These are phyloP conservation scores for Sporisorium sorghi DNA, from an alignment of 1,284 basidiomycete genomes.

Conservation along the genomic window DNA sequence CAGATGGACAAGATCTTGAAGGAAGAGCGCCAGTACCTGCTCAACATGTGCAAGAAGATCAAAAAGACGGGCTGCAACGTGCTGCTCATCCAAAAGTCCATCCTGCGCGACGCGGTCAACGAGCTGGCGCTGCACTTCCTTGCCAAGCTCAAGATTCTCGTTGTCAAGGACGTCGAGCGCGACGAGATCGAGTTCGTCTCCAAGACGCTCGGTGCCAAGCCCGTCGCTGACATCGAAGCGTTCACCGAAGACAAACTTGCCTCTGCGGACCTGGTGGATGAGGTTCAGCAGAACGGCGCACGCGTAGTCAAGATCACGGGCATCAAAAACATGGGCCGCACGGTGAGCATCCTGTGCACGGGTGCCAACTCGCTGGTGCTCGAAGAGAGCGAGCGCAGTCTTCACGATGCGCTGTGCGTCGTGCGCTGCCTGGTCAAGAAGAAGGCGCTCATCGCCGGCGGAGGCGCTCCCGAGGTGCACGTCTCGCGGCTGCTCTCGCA, in stretches of 20 bases:
- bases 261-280: conserved; percentile 94
- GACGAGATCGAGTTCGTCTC: conserved; percentile 98
- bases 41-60: conserved; percentile 99
- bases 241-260: conserved; percentile 99
- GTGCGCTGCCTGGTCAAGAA: conserved; percentile 99
- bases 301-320: conserved; percentile 96
- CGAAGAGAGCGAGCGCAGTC: conserved; percentile 95
- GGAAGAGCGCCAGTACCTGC: conserved; percentile 96
- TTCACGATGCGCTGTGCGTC: conserved; percentile 98
- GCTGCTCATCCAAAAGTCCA: conserved; percentile 97
- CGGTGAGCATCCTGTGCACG: conserved; percentile 94
- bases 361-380: conserved; percentile 93
- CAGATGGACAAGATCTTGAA: conserved; percentile 99
- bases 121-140: conserved; percentile 99
- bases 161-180: conserved; percentile 96
- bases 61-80: conserved; percentile 99
- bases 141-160: conserved; percentile 95
- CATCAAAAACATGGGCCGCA: conserved; percentile 93
- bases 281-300: conserved; percentile 83
- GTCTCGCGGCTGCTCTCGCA: conserved; percentile 93
- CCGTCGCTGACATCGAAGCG: conserved; percentile 95
- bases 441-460: conserved; percentile 95
- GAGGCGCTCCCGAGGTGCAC: conserved; percentile 97
- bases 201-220: conserved; percentile 94
- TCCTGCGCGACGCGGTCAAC: conserved; percentile 97